Evolutionary conservation across 495 filamentous ascomycete genomes (phyloP).

Genomic region (Margaritispora aquatica): DNA sequence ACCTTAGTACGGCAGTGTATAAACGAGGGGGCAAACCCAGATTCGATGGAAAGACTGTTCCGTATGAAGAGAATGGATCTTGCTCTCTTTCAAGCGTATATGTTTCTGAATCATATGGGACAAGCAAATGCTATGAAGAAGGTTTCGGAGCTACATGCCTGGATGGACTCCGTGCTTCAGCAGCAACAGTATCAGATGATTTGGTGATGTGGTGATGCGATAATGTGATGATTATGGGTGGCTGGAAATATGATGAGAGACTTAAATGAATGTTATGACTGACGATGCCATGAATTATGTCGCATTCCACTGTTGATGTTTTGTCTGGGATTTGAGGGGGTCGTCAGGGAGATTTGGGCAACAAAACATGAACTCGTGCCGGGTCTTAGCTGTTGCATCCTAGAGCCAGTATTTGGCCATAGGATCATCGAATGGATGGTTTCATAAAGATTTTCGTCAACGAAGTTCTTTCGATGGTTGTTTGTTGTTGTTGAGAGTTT

Average conservation of each 20-base stretch:
- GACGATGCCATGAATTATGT: neutral
- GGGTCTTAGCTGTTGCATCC: no score
- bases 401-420: no score
- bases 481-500: neutral
- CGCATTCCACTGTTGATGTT: neutral
- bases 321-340: neutral
- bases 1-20: neutral
- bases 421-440: no score
- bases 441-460: no score
- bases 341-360: neutral
- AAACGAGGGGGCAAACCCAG: neutral
- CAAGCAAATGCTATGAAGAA: constrained; percentile 3
- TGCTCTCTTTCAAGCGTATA: constrained; percentile 1
- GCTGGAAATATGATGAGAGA: neutral
- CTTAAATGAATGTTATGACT: neutral
- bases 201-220: neutral
- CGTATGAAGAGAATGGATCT: constrained; percentile 4
- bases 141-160: constrained; percentile 1
- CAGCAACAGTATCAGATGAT: constrained; percentile 2
- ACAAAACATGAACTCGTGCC: no score
- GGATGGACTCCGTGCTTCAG: constrained; percentile 2
- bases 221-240: neutral
- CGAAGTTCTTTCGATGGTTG: neutral
- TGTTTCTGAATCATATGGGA: neutral
- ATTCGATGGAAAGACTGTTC: neutral